Evolutionary conservation across 139 green algal genomes (phyloP).

Genomic region (Raphidocelis subcapitata): DNA sequence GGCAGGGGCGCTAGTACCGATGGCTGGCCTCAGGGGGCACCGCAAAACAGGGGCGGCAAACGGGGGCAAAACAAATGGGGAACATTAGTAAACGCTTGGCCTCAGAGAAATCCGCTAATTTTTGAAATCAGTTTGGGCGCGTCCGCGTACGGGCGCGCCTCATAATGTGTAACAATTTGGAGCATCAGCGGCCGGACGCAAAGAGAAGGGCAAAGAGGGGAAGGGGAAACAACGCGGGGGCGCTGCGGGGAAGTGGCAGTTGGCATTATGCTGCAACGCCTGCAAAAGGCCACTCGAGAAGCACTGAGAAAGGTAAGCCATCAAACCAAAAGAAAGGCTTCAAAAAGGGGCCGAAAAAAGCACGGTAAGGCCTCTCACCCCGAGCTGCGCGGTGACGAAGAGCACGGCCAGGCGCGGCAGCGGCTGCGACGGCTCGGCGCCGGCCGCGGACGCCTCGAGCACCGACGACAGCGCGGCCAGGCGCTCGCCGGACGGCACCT

Average conservation of each 20-base stretch:
- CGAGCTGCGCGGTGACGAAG: constrained; percentile 53
- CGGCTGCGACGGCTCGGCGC: constrained; percentile 13
- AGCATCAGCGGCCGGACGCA: constrained; percentile 46
- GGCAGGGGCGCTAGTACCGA: too few relatives aligned
- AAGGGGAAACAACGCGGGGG: too few relatives aligned
- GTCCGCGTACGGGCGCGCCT: constrained; percentile 18
- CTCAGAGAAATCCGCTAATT: constrained; percentile 66
- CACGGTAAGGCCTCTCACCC: too few relatives aligned
- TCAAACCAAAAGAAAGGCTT: too few relatives aligned
- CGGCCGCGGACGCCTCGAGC: constrained; percentile 27
- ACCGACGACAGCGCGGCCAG: constrained; percentile 36
- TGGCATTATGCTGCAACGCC: too few relatives aligned
- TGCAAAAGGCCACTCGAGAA: too few relatives aligned
- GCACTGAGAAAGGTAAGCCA: too few relatives aligned
- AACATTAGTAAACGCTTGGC: constrained; percentile 13
- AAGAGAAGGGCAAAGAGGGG: too few relatives aligned
- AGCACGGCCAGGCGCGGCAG: constrained; percentile 52
- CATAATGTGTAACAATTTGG: constrained; percentile 50
- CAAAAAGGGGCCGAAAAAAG: too few relatives aligned
- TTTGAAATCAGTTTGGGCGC: constrained; percentile 31
- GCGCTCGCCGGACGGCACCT: constrained; percentile 35
- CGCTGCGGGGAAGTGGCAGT: too few relatives aligned
- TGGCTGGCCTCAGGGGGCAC: too few relatives aligned
- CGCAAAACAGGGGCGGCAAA: not conserved
- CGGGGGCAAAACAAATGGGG: not conserved